Percentiles rank a stretch among this genome's conserved stretches.
phyloP scores from a whole-genome alignment of 148 eudicot species.

The Persicaria tinctoria region DNA sequence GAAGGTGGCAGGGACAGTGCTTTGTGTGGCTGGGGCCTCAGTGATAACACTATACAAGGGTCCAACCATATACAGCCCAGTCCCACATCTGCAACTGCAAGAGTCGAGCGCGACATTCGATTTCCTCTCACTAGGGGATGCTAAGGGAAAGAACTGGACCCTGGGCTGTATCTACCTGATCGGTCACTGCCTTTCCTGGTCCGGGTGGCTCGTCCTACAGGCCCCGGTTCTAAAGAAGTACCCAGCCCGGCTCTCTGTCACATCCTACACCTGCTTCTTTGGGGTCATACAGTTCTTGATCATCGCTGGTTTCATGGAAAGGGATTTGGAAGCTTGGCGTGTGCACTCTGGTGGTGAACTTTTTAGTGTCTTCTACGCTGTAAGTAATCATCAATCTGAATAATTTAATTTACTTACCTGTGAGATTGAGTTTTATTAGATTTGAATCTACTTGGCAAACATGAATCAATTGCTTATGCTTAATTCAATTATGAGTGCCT shows the following conservation, averaged over 20 bases:
- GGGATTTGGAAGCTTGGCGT: constrained; percentile 77
- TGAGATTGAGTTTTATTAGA: neutral
- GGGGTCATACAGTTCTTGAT: constrained; percentile 78
- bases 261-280: constrained; percentile 93
- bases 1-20: constrained; percentile 60
- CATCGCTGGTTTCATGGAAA: constrained; percentile 78
- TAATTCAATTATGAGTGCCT: neutral
- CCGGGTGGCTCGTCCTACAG: constrained; percentile 93
- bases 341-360: constrained; percentile 85
- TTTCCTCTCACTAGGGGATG: constrained; percentile 50
- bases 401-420: neutral
- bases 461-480: too few relatives aligned
- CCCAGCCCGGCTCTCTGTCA: constrained; percentile 91
- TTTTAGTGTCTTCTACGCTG: constrained; percentile 89
- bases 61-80: constrained; percentile 79
- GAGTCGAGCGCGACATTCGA: constrained; percentile 26
- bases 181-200: constrained; percentile 94
- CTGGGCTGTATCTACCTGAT: constrained; percentile 85
- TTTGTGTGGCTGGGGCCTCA: constrained; percentile 85
- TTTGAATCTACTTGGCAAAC: neutral
- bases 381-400: constrained; percentile 23
- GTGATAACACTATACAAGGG: constrained; percentile 92
- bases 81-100: constrained; percentile 28
- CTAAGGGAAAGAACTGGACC: constrained; percentile 81
- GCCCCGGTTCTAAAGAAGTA: constrained; percentile 82